phyloP scores from a whole-genome alignment of 1,139 yeast species.

The Kodamaea sp. region DNA sequence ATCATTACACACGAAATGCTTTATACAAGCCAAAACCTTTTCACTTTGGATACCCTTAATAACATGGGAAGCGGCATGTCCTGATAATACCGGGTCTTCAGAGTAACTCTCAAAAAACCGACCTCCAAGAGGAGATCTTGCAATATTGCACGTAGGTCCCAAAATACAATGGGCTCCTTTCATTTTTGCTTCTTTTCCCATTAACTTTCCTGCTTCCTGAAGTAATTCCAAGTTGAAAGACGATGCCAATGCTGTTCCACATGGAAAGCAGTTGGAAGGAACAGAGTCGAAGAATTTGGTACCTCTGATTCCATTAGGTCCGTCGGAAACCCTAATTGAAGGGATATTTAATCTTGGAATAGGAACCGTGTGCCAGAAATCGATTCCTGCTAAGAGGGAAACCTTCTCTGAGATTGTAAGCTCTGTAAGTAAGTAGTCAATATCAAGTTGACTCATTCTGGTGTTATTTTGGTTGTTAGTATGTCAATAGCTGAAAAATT shows the following conservation, averaged over 20 bases:
- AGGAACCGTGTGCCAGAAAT: slow-evolving; percentile 24
- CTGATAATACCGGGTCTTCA: slow-evolving; percentile 62
- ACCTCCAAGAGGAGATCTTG: slow-evolving; percentile 65
- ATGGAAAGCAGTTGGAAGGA: slow-evolving; percentile 56
- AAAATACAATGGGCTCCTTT: slow-evolving; percentile 52
- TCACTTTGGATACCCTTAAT: slow-evolving; percentile 56
- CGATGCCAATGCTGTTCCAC: slow-evolving; percentile 26
- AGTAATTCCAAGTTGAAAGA: slow-evolving; percentile 33
- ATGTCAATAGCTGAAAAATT: no score
- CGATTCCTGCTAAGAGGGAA: slow-evolving; percentile 20
- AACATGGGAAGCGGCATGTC: slow-evolving; percentile 49
- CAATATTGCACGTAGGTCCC: slow-evolving; percentile 59
- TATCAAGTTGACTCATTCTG: slow-evolving; percentile 16
- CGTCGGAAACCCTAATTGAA: slow-evolving; percentile 37
- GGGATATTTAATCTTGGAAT: slow-evolving; percentile 21
- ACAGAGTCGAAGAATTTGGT: slow-evolving; percentile 47
- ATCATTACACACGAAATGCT: slow-evolving; percentile 64
- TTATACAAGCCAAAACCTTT: slow-evolving; percentile 56
- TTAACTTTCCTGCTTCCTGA: slow-evolving; percentile 43
- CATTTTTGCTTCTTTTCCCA: slow-evolving; percentile 51
- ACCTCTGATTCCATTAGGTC: slow-evolving; percentile 59
- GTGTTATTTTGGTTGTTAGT: no score
- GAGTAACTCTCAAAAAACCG: slow-evolving; percentile 63
- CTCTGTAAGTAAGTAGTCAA: slow-evolving; percentile 17
- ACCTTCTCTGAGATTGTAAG: slow-evolving; percentile 22